Percentiles rank a stretch among this genome's conserved stretches.
These are phyloP conservation scores for Phaeosphaeriaceae sp. DNA, from an alignment of 2,329 filamentous ascomycete species.

Conservation along the genomic window DNA sequence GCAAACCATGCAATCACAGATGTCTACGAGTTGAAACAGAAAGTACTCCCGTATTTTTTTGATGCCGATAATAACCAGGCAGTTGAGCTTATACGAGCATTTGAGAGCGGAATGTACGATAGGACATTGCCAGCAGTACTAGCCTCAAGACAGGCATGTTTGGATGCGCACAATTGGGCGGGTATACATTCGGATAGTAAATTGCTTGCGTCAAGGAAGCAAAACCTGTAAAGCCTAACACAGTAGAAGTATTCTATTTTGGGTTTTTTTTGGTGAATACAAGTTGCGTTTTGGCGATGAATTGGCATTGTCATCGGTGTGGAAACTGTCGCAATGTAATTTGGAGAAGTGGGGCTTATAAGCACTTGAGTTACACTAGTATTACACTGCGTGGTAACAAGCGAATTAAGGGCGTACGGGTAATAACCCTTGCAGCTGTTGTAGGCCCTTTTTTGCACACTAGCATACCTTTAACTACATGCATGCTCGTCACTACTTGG, in stretches of 20 bases:
- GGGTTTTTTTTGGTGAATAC: neutral
- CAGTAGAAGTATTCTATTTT: neutral
- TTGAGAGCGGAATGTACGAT: neutral
- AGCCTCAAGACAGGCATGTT: slow-evolving; percentile 4
- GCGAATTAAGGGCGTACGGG: no score
- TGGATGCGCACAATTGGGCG: slow-evolving; percentile 5
- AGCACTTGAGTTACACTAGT: no score
- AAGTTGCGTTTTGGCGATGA: no score
- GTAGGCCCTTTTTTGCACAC: no score
- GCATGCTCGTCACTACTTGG: no score
- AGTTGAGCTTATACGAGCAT: neutral
- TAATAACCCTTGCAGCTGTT: no score
- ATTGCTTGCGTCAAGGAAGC: slow-evolving; percentile 2
- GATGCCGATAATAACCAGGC: neutral
- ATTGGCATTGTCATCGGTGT: no score
- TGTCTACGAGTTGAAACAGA: slow-evolving; percentile 1
- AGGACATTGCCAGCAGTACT: slow-evolving; percentile 5
- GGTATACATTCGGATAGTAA: neutral
- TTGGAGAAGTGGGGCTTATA: no score
- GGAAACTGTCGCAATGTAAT: no score
- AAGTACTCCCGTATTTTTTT: neutral
- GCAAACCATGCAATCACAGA: slow-evolving; percentile 5
- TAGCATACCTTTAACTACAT: no score
- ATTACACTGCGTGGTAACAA: no score
- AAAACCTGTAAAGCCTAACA: neutral